phyloP scores from a whole-genome alignment of 2,329 filamentous ascomycete species.

The Exophiala bonariae region DNA sequence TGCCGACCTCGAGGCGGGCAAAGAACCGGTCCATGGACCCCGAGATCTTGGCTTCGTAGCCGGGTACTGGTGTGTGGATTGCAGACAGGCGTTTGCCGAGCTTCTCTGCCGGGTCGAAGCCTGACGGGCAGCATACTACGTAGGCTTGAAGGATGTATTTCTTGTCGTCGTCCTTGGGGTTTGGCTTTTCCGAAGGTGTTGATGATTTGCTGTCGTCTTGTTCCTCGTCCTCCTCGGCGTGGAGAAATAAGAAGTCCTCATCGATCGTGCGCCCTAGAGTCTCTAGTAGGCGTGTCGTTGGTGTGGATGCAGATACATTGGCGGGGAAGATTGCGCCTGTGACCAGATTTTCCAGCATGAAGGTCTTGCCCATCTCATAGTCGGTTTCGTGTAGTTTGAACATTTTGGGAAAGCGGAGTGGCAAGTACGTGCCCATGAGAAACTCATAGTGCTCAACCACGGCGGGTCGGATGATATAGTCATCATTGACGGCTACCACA shows the following conservation, averaged over 20 bases:
- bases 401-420: constrained; percentile 56
- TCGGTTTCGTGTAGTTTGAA: constrained; percentile 41
- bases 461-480: constrained; percentile 45
- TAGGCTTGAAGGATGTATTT: constrained; percentile 60
- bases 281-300: constrained; percentile 44
- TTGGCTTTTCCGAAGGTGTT: too few relatives aligned
- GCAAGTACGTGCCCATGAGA: constrained; percentile 56
- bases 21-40: constrained; percentile 65
- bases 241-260: constrained; percentile 60
- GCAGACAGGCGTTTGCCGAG: constrained; percentile 52
- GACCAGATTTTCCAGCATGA: constrained; percentile 46
- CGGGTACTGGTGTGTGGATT: constrained; percentile 61
- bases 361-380: constrained; percentile 29
- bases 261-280: constrained; percentile 56
- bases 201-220: too few relatives aligned
- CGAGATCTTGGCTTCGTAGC: constrained; percentile 57
- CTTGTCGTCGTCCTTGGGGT: constrained; percentile 7
- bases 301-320: constrained; percentile 30
- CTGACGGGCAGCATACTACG: constrained; percentile 56
- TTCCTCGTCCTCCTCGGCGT: constrained; percentile 41
- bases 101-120: constrained; percentile 59
- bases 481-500: constrained; percentile 41
- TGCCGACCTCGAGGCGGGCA: constrained; percentile 52
- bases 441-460: constrained; percentile 59
- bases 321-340: constrained; percentile 45